phyloP scores from a whole-genome alignment of 768 basidiomycete genomes.

The Cyclocybe cylindracea region DNA sequence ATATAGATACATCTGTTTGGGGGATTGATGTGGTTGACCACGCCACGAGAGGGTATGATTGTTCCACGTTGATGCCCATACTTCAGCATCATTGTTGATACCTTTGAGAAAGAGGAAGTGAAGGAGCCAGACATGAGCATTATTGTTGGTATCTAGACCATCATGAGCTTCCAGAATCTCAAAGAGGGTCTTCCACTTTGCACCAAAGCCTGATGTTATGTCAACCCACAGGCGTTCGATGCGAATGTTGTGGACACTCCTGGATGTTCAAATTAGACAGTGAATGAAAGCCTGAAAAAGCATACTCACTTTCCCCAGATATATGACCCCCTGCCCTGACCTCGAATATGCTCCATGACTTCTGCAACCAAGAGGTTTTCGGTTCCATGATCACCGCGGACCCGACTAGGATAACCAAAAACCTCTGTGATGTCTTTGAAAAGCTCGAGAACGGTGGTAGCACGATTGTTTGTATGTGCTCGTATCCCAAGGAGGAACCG shows the following conservation, averaged over 20 bases:
- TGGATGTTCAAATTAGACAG: neutral
- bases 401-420: too few relatives aligned
- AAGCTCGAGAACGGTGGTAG: too few relatives aligned
- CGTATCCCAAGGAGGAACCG: too few relatives aligned
- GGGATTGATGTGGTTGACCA: conserved; percentile 4
- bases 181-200: conserved; percentile 36
- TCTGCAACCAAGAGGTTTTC: too few relatives aligned
- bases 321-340: too few relatives aligned
- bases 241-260: conserved; percentile 25
- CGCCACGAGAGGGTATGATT: conserved; percentile 1
- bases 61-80: conserved; percentile 33
- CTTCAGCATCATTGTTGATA: conserved; percentile 25
- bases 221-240: conserved; percentile 39
- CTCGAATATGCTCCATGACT: too few relatives aligned
- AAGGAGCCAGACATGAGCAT: conserved; percentile 35
- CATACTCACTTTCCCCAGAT: too few relatives aligned
- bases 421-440: too few relatives aligned
- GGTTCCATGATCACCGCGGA: too few relatives aligned
- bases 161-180: conserved; percentile 23
- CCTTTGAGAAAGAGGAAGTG: conserved; percentile 31
- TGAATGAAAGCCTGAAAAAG: neutral
- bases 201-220: conserved; percentile 28
- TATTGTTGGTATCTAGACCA: conserved; percentile 22
- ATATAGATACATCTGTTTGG: conserved; percentile 1
- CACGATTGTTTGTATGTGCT: too few relatives aligned